Conservation (phyloP, 176 grass and related monocot species). For the Avena eriantha region DNA sequence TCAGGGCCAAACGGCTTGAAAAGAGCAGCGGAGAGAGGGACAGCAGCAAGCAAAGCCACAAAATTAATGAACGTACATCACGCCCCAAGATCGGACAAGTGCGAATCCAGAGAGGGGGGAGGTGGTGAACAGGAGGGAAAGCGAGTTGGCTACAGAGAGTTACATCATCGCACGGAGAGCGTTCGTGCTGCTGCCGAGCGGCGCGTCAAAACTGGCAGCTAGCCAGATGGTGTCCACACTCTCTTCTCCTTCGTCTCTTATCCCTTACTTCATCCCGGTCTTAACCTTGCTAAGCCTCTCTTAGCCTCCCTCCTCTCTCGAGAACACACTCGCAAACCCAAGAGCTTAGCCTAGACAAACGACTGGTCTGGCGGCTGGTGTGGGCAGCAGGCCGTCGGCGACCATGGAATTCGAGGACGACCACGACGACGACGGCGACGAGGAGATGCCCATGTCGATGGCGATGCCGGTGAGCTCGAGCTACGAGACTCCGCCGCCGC, state of each 20-base stretch:
- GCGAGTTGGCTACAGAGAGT: constrained; percentile 9
- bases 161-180: constrained; percentile 33
- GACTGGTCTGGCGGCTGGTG: not conserved
- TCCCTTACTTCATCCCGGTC: constrained; percentile 51
- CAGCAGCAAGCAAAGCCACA: constrained; percentile 2
- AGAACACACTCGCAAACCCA: not conserved
- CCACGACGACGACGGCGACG: constrained; percentile 48
- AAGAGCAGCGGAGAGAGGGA: constrained; percentile 47
- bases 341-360: constrained; percentile 16
- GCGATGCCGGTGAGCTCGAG: constrained; percentile 59
- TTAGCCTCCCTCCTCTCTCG: constrained; percentile 39
- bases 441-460: constrained; percentile 42
- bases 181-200: constrained; percentile 20
- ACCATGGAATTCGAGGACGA: constrained; percentile 78
- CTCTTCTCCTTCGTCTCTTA: constrained; percentile 51
- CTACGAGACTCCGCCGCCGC: constrained; percentile 52
- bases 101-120: not conserved
- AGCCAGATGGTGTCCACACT: constrained; percentile 55
- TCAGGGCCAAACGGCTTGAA: constrained; percentile 49
- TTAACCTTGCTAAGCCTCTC: constrained; percentile 57
- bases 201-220: constrained; percentile 62
- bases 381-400: constrained; percentile 3
- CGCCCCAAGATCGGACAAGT: constrained; percentile 30
- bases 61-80: not conserved
- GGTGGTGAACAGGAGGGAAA: constrained; percentile 34